These are phyloP conservation scores for Lipomyces yamanashiensis DNA, from an alignment of 805 yeast species.

Conservation along the genomic window DNA sequence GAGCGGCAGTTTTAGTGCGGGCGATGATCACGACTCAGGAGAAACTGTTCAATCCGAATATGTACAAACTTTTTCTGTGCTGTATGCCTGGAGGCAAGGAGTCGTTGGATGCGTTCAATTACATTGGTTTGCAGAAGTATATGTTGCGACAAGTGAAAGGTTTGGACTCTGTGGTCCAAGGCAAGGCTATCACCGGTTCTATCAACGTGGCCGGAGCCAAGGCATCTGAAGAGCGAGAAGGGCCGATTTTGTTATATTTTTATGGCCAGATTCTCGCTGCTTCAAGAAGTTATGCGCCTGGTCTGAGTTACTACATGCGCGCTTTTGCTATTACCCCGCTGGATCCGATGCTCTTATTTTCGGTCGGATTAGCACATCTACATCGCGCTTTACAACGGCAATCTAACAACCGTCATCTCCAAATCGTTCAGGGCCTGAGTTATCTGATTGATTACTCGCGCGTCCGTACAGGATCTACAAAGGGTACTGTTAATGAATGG, in stretches of 20 bases:
- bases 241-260: slow-evolving; percentile 70
- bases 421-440: slow-evolving; percentile 83
- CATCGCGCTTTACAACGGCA: slow-evolving; percentile 92
- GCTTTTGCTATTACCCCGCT: slow-evolving; percentile 67
- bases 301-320: slow-evolving; percentile 75
- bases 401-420: slow-evolving; percentile 82
- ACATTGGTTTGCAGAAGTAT: slow-evolving; percentile 86
- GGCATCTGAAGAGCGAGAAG: slow-evolving; percentile 29
- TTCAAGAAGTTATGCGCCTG: slow-evolving; percentile 80
- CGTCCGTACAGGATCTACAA: slow-evolving; percentile 47
- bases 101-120: slow-evolving; percentile 65
- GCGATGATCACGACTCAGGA: slow-evolving; percentile 49
- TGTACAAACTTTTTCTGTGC: slow-evolving; percentile 67
- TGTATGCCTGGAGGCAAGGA: slow-evolving; percentile 62
- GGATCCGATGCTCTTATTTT: slow-evolving; percentile 79
- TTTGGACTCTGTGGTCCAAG: slow-evolving; percentile 67
- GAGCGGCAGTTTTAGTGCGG: slow-evolving; percentile 64
- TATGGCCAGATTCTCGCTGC: slow-evolving; percentile 82
- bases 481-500: slow-evolving; percentile 42
- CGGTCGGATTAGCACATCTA: slow-evolving; percentile 77
- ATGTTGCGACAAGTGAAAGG: slow-evolving; percentile 89
- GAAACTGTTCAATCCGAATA: slow-evolving; percentile 75
- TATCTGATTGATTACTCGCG: slow-evolving; percentile 73
- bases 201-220: slow-evolving; percentile 58
- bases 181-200: slow-evolving; percentile 70